Percentiles rank a stretch among this genome's conserved stretches.
Conservation (phyloP, 2,329 filamentous ascomycete genomes). For the Clarireedia monteithiana region DNA sequence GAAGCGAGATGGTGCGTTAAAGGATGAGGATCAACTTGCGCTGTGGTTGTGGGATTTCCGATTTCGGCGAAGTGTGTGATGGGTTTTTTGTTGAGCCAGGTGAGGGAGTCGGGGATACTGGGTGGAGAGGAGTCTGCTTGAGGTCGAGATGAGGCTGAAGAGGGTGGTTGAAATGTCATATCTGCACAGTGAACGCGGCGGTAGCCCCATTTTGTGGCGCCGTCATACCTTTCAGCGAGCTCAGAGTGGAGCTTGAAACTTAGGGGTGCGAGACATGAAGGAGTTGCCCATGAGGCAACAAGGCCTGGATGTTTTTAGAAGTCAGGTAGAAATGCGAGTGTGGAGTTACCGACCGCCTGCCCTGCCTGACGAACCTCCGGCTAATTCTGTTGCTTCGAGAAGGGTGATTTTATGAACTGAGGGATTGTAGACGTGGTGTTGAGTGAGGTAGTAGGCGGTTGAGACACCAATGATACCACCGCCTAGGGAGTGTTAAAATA, state of each 20-base stretch:
- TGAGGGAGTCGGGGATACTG: background rate
- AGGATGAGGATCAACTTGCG: background rate
- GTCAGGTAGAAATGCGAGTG: background rate
- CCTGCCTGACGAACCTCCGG: slow-evolving; percentile 83
- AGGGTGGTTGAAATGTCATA: background rate
- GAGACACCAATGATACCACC: slow-evolving; percentile 85
- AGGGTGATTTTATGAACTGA: slow-evolving; percentile 48
- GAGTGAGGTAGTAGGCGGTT: slow-evolving; percentile 81
- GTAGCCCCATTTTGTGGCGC: slow-evolving; percentile 76
- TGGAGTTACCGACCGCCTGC: slow-evolving; percentile 54
- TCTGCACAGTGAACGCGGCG: slow-evolving; percentile 60
- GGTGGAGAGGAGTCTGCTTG: no score
- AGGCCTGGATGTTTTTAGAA: slow-evolving; percentile 34
- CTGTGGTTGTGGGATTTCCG: background rate
- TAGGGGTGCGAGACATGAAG: slow-evolving; percentile 69
- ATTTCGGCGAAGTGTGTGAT: background rate
- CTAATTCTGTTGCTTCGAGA: slow-evolving; percentile 73
- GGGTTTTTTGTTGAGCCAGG: background rate
- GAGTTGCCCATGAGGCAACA: slow-evolving; percentile 84
- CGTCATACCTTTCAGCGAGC: slow-evolving; percentile 70
- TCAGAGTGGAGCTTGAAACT: slow-evolving; percentile 76
- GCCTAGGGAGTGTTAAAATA: slow-evolving; percentile 29
- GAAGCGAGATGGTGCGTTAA: background rate
- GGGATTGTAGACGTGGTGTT: slow-evolving; percentile 71
- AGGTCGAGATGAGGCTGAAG: no score